Evolutionary conservation across 1,284 basidiomycete species (phyloP), one percentile per base, ranked within the genome.

Genomic region (Meira nashicola): DNA sequence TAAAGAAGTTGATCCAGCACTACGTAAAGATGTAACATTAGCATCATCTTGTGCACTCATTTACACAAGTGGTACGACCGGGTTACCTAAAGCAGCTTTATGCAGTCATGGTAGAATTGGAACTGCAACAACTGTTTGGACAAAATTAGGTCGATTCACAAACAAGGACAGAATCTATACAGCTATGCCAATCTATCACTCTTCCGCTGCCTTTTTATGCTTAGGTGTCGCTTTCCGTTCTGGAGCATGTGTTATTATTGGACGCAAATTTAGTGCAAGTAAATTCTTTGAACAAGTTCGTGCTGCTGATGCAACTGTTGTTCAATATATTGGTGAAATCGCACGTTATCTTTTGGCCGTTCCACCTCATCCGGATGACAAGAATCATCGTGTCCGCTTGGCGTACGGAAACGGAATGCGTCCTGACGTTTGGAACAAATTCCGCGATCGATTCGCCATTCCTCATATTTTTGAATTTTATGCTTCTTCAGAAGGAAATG

Each of bases 331-430:
- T 39, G 77, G 78, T 19, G 78, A 79, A 60, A 77, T 78, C 19
- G 70, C 71, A 14, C 63, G 73, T 11, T 79, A 78, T 59, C 68
- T 78, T 15, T 65, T 79, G 37, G 74, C 78, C 2, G 66, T 70
- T 0, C 78, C 78, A 1, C 77, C 78, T 1, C 62, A 60, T 8
- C 67, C 71, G 2, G 38, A 60, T 0, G 78, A 79, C 68, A 78
- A 74, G 70, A 51, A 77, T 50, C 78, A 79, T 67, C 70, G 68
- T 5, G 76, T 79, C n/a, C 60, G 67, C n/a, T 67, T 79, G 64
- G 77, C 76, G n/a, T 79, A 78, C 55, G 78, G 78, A 0, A 79
- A 79, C 63, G 78, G 78, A 4, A 77, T 76, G 69, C 64, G 78
- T 1, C 74, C 66, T 37, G 78, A 79, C 28, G 78, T 79, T 1